These are phyloP conservation scores for Daldinia concentrica DNA, from an alignment of 495 filamentous ascomycete species.

Conservation along the genomic window DNA sequence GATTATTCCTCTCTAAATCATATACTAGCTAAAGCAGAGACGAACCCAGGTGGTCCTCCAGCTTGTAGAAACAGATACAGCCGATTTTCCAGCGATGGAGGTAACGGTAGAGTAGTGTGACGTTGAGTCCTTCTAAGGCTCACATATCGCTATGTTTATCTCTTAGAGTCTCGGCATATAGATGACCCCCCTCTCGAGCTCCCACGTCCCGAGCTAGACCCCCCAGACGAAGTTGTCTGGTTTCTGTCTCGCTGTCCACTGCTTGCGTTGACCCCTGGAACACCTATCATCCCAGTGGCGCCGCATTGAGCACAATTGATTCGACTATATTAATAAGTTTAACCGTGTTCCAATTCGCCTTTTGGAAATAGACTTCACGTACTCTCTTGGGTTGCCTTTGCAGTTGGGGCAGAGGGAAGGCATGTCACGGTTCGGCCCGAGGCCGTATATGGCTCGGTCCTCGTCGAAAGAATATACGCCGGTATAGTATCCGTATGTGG, in stretches of 20 bases:
- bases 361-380: neutral
- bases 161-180: constrained; percentile 20
- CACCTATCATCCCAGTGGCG: constrained; percentile 36
- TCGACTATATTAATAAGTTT: constrained; percentile 22
- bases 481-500: constrained; percentile 28
- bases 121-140: neutral
- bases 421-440: constrained; percentile 37
- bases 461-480: constrained; percentile 22
- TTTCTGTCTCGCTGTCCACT: constrained; percentile 15
- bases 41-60: neutral
- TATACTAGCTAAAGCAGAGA: neutral
- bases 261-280: constrained; percentile 24
- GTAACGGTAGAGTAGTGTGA: neutral
- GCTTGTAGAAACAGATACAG: constrained; percentile 2
- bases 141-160: neutral
- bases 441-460: constrained; percentile 33
- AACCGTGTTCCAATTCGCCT: too few relatives aligned
- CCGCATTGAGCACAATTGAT: constrained; percentile 29
- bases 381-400: constrained; percentile 42
- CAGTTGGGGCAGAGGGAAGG: constrained; percentile 37
- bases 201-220: constrained; percentile 33
- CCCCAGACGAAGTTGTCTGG: constrained; percentile 25
- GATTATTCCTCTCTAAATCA: neutral
- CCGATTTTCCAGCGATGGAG: neutral
- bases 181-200: constrained; percentile 25